Conservation (phyloP, 768 basidiomycete species). For the Suillus plorans region DNA sequence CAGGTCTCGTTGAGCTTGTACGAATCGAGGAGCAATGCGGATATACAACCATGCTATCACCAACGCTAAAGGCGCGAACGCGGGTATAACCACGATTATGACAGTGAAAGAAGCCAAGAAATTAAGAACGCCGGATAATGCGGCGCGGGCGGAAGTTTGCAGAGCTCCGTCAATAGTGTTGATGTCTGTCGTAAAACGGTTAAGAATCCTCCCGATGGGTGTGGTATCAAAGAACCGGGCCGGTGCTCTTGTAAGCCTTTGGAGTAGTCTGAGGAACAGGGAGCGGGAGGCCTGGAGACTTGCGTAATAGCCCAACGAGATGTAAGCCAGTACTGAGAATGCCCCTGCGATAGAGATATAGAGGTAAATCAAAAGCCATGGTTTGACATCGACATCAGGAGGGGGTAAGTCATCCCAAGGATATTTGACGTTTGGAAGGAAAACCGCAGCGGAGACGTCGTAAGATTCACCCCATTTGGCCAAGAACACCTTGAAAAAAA, state of each 20-base stretch:
- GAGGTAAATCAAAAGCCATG: slow-evolving; percentile 67
- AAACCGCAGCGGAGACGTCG: slow-evolving; percentile 19
- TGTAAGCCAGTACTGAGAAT: slow-evolving; percentile 50
- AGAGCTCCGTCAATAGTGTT: slow-evolving; percentile 69
- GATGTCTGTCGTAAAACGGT: slow-evolving; percentile 78
- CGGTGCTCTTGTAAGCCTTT: slow-evolving; percentile 58
- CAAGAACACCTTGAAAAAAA: slow-evolving; percentile 51
- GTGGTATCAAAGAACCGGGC: slow-evolving; percentile 73
- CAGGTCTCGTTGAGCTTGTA: slow-evolving; percentile 64
- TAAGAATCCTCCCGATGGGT: slow-evolving; percentile 75
- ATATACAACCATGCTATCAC: slow-evolving; percentile 71
- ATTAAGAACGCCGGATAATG: slow-evolving; percentile 55
- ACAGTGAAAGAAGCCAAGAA: slow-evolving; percentile 65
- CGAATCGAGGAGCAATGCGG: slow-evolving; percentile 59
- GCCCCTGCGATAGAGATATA: slow-evolving; percentile 62
- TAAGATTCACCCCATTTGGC: slow-evolving; percentile 73
- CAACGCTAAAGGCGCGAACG: slow-evolving; percentile 64
- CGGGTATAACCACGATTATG: slow-evolving; percentile 61
- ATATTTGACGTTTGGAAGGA: slow-evolving; percentile 20
- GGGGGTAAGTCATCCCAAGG: slow-evolving; percentile 55
- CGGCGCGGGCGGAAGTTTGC: slow-evolving; percentile 52
- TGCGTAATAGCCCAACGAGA: slow-evolving; percentile 65
- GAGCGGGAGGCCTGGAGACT: slow-evolving; percentile 65
- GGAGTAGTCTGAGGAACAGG: slow-evolving; percentile 56
- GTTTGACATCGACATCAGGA: slow-evolving; percentile 57